Percentiles rank a stretch among this genome's conserved stretches.
Conservation (phyloP, 208 protist genomes). For the Leishmania gerbilli region DNA sequence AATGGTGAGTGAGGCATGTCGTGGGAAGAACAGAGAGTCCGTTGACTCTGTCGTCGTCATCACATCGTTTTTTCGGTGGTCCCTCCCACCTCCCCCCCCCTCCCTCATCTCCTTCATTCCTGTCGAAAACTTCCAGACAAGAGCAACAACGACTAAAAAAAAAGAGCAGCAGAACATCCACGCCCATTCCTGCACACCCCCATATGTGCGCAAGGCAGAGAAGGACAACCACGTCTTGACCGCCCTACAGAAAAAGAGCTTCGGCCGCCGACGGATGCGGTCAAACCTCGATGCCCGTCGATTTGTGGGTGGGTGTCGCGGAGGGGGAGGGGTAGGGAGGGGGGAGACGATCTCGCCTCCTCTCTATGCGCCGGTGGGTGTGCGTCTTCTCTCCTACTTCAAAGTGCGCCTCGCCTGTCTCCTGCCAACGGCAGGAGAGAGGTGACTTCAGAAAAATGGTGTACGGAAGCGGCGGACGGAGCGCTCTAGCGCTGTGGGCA, state of each 20-base stretch:
- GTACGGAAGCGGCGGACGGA: no score
- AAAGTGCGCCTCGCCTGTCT: no score
- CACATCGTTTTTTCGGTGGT: background rate
- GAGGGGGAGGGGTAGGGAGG: background rate
- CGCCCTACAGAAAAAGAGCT: background rate
- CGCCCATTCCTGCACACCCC: background rate
- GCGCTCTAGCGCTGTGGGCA: no score
- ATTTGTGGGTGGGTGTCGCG: background rate
- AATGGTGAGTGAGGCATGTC: background rate
- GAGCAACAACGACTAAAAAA: background rate
- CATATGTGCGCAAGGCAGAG: background rate
- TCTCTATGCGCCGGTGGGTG: background rate
- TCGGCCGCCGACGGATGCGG: background rate
- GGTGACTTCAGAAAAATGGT: no score
- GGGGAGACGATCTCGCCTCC: background rate
- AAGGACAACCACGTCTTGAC: background rate
- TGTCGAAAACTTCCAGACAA: background rate
- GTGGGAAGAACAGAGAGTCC: background rate
- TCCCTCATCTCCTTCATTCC: background rate
- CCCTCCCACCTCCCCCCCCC: background rate
- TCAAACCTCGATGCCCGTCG: background rate
- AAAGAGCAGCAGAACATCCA: background rate
- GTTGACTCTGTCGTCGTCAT: background rate
- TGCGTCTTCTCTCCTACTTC: background rate
- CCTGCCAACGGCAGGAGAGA: background rate